phyloP scores from a whole-genome alignment of 257 asterid species.

The Asclepias syriaca region DNA sequence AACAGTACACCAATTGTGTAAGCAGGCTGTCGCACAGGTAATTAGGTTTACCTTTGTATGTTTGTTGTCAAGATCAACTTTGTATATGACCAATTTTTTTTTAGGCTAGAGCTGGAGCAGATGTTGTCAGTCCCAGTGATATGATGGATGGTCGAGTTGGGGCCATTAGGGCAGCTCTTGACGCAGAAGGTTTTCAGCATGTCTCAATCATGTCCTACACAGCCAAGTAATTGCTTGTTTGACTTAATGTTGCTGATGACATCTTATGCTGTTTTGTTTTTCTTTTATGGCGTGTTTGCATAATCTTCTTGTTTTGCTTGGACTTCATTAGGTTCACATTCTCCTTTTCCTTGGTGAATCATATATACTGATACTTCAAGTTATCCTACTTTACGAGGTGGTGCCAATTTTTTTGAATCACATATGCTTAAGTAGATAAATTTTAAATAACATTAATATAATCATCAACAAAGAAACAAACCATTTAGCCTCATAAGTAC shows the following conservation, averaged over 20 bases:
- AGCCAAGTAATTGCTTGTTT: constrained; percentile 53
- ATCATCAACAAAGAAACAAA: too few species aligned
- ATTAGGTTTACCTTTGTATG: constrained; percentile 5
- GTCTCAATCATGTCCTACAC: constrained; percentile 96
- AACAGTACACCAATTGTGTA: constrained; percentile 91
- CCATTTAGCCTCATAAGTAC: not conserved
- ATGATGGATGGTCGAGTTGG: constrained; percentile 99
- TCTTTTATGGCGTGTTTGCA: not conserved
- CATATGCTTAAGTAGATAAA: not conserved
- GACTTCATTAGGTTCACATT: not conserved
- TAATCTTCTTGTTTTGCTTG: not conserved
- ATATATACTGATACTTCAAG: not conserved
- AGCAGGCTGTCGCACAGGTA: constrained; percentile 97
- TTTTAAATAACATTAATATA: too few species aligned
- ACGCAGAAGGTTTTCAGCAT: constrained; percentile 78
- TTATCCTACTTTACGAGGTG: too few species aligned
- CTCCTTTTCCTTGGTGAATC: not conserved
- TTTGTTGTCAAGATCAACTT: not conserved
- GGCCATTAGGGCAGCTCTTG: constrained; percentile 88
- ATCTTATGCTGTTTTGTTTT: constrained; percentile 1
- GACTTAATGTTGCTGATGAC: not conserved
- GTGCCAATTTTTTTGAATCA: not conserved
- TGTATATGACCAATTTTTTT: not conserved
- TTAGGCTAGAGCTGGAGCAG: constrained; percentile 99
- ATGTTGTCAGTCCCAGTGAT: constrained; percentile 95